Base-by-base conservation (phyloP, 2,329 filamentous ascomycete genomes). In the Exserohilum rostratum region DNA sequence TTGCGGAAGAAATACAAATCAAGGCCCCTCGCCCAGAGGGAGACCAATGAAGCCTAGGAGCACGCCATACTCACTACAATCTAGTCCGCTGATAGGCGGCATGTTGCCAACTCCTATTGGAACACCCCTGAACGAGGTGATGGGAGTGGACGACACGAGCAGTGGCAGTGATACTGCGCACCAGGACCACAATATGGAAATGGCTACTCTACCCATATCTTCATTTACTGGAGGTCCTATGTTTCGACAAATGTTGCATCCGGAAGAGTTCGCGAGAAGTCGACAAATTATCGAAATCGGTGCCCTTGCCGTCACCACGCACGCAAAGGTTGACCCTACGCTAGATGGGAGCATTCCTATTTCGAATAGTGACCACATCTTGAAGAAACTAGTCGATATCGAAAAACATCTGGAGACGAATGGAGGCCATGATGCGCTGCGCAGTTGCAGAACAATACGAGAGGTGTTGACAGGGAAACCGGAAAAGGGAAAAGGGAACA, bases 211-310 rank as follows among this genome's bases (percentile, higher is more conserved):
- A 20, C 3, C 3, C 5, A 5, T 34, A 11, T 13, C n/a, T 6
- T 11, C 27, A 18, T 43, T 13, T 15, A 4, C 33, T 13, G 33
- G 18, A 10, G 44, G 52, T 2, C 46, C 58, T 3, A 12, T 50
- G 1, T 47, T 70, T 11, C 50, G 50, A n/a, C 62, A 63, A n/a
- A 73, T 74, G 67, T 55, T 43, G 10, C 47, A 45, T 6, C 47
- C 53, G 5, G 54, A 60, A 1, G 61, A 69, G 37, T 44, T 62
- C 4, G 46, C 45, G 12, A 46, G 57, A 13, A 72, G 70, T 44
- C 43, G 46, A 6, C 58, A 58, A 12, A 57, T 74, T 20, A 69
- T 74, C 33, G 65, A 74, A 40, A 62, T 74, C 12, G 71, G 71
- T 7, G 68, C 69, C 3, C 62, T 73, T 55, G 61, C 60, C 25